Evolutionary conservation across 2,329 filamentous ascomycete species (phyloP).

Genomic region (Claviceps purpurea): DNA sequence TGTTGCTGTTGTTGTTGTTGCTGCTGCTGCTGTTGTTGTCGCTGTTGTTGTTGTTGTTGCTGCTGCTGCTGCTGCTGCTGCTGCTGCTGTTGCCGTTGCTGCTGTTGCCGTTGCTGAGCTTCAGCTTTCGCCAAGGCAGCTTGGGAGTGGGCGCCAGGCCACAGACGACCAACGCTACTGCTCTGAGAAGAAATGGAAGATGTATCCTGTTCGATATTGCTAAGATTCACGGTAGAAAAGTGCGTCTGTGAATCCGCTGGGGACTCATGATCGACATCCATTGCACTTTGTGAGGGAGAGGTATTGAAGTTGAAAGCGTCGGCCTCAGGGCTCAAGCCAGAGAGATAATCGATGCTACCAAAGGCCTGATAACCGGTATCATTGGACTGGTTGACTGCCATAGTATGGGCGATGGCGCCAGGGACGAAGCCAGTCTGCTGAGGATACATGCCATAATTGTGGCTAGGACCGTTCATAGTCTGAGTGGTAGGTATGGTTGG

Average conservation of each 20-base stretch:
- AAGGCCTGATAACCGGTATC: constrained; percentile 40
- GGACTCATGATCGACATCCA: constrained; percentile 47
- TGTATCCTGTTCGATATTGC: constrained; percentile 49
- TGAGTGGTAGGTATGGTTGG: constrained; percentile 42
- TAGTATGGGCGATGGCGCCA: constrained; percentile 66
- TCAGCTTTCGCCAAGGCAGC: constrained; percentile 65
- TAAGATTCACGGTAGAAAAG: constrained; percentile 58
- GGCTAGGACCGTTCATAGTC: constrained; percentile 67
- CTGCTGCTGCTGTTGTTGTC: constrained; percentile 56
- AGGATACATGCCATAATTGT: constrained; percentile 90
- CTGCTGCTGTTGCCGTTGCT: constrained; percentile 42
- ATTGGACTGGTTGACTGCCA: constrained; percentile 58
- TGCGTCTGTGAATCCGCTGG: constrained; percentile 47
- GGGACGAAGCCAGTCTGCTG: constrained; percentile 90
- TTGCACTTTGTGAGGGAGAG: constrained; percentile 44
- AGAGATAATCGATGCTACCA: constrained; percentile 36
- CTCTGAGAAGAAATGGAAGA: constrained; percentile 37
- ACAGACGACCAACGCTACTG: constrained; percentile 57
- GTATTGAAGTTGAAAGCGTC: constrained; percentile 63
- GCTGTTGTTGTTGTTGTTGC: constrained; percentile 48
- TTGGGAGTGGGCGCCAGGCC: constrained; percentile 88
- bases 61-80: constrained; percentile 39
- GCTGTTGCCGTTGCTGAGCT: constrained; percentile 52
- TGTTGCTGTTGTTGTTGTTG: constrained; percentile 53
- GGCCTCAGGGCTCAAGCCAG: constrained; percentile 46